Base-by-base conservation (phyloP, 176 grass and related monocot species). In the Carex kokanica region DNA sequence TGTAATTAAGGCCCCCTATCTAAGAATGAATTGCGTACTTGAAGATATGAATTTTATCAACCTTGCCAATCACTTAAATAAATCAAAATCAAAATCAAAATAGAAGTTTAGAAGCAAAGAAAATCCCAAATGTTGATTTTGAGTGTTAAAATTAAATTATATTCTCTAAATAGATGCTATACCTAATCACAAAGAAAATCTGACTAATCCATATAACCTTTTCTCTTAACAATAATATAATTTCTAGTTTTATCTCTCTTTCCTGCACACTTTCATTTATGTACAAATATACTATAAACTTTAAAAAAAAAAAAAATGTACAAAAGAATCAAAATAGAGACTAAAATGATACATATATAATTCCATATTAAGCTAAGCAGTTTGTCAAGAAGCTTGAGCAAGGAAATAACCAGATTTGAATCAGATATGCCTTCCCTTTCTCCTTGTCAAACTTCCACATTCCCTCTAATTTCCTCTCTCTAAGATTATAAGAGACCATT, bases 391-490 rank as follows among this genome's bases (percentile, higher is more conserved):
- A 86, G 66, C 83, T 79, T 6, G 96, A 90, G 79, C 92, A 95
- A 0, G 96, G 96, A 75, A 93, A 98, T 38, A 95, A 0, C 96
- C 96, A 95, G 34, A 93, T 83, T 82, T 98, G 93, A 43, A 93
- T 88, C 32, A 98, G 81, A 63, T 95, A 87, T 49, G 86, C 65
- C 74, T 88, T 84, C 60, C 88, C 86, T 47, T 82, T 90, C 80
- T 84, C 87, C 36, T 88, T 88, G 1, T 81, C 85, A 67, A 93
- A 84, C 78, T 20, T 36, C 84, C 92, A 95, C 20, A 84, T 68
- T 24, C 88, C 88, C 86, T 86, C 91, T n/a, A 91, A 12, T 10
- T 38, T 84, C 64, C 61, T 81, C 74, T 67, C 62, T n/a, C 71
- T 83, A 43, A 90, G 24, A 86, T 95, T 81, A 87, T 87, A 98